Evolutionary conservation across 805 yeast species (phyloP), one percentile per base, ranked within the genome.

Genomic region (Zygoascus ofunaensis): DNA sequence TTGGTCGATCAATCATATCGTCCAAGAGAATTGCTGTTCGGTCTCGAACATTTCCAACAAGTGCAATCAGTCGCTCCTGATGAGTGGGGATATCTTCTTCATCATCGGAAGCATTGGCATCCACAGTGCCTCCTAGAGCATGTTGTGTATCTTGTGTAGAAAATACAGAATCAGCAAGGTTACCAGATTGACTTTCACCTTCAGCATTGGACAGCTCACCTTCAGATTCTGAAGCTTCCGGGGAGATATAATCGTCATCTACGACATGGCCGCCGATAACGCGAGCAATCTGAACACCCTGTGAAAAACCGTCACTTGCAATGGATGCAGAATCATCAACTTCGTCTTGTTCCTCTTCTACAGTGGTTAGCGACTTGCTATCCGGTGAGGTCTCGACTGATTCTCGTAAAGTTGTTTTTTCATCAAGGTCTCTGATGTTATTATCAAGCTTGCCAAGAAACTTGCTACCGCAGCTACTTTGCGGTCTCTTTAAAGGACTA

Each of bases 201-300:
- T 23, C 43, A 12, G 41, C 23, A 12, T 37, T 42, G 12, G 22
- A 58, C 49, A 37, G 55, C 62, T 41, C 68, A 55, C 30, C 63
- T 64, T 48, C 61, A 5, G 54, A 54, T 12, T 50, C 42, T 24
- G 58, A 64, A 18, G 56, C 55, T 36, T 64, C 64, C 20, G 60
- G 59, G 22, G 63, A 60, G 15, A 70, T 72, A 53, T 76, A 79
- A 53, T 80, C 87, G 62, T 89, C 96, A 55, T 84, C 92, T 19
- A 92, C 94, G 55, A 92, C 97, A 59, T 94, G 98, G 42, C 99
- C 99, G 60, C 87, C 82, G 41, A 94, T 89, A 37, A 92, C 82
- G 66, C 98, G 77, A 2, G 97, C 98, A 10, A 97, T 89, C 66
- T 89, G 97, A 59, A 92, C 77, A 55, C 55, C 59, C 17, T 55